phyloP scores from a whole-genome alignment of 1,284 basidiomycete genomes.

The Cystobasidium sp. region DNA sequence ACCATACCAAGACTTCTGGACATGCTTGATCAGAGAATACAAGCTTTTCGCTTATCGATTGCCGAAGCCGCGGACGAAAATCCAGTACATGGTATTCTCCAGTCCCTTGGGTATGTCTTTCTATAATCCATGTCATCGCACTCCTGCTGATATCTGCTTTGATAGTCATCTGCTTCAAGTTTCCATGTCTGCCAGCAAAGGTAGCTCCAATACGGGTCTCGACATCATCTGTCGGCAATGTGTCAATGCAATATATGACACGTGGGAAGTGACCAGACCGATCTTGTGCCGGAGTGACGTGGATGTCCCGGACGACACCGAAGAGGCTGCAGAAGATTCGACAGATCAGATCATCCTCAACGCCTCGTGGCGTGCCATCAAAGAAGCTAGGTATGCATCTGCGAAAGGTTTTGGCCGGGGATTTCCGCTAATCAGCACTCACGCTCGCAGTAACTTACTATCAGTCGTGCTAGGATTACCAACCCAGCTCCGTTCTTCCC shows the following conservation, averaged over 20 bases:
- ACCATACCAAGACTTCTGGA: constrained; percentile 8
- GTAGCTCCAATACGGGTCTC: neutral
- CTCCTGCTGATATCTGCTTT: neutral
- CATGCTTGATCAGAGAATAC: constrained; percentile 4
- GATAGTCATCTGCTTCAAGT: neutral
- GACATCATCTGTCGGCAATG: constrained; percentile 4
- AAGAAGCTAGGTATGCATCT: constrained; percentile 33
- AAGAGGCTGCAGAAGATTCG: constrained; percentile 7
- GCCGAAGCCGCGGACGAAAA: constrained; percentile 7
- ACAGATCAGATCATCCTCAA: constrained; percentile 18
- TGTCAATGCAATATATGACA: constrained; percentile 2
- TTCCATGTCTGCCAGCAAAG: neutral
- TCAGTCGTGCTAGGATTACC: constrained; percentile 9
- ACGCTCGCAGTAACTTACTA: constrained; percentile 21
- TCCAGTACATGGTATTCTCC: constrained; percentile 18
- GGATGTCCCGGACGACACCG: constrained; percentile 4
- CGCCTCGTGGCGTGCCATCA: constrained; percentile 33
- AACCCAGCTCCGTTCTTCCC: neutral
- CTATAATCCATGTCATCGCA: neutral
- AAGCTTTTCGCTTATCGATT: neutral
- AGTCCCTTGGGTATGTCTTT: constrained; percentile 10
- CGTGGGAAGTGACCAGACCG: constrained; percentile 14
- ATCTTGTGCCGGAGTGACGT: constrained; percentile 4
- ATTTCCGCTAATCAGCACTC: neutral
- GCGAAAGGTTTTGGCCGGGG: neutral